Conservation (phyloP, 1,284 basidiomycete species). For the Neolentinus lepideus region DNA sequence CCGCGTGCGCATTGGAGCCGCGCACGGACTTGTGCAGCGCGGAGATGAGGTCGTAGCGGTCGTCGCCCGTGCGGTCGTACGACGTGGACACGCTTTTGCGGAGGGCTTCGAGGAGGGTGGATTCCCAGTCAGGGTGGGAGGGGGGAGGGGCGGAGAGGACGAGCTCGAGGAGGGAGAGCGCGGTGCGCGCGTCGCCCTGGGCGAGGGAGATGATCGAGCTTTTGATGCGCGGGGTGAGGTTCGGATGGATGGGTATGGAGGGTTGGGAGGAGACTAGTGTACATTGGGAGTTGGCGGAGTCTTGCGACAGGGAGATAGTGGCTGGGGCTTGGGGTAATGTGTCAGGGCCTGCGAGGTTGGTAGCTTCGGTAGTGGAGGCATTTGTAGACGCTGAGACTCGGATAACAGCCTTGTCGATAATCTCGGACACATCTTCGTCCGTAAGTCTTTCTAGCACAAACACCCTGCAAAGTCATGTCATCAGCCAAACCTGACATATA, state of each 20-base stretch:
- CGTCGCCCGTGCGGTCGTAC: slow-evolving; percentile 74
- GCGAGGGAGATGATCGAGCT: slow-evolving; percentile 50
- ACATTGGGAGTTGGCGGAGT: slow-evolving; percentile 6
- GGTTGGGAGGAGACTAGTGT: slow-evolving; percentile 12
- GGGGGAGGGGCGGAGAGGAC: slow-evolving; percentile 35
- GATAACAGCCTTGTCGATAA: slow-evolving; percentile 45
- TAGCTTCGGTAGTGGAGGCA: too few relatives aligned
- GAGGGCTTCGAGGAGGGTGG: slow-evolving; percentile 39
- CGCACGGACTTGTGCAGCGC: slow-evolving; percentile 85
- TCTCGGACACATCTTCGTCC: slow-evolving; percentile 45
- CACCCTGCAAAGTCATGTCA: slow-evolving; percentile 33
- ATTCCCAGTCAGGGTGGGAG: slow-evolving; percentile 23
- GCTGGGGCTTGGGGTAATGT: too few relatives aligned
- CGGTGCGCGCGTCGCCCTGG: slow-evolving; percentile 65
- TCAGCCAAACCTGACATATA: too few relatives aligned
- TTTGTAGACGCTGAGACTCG: slow-evolving; percentile 21
- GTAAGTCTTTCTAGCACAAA: slow-evolving; percentile 58
- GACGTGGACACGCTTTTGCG: slow-evolving; percentile 49
- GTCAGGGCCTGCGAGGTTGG: too few relatives aligned
- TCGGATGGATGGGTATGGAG: slow-evolving; percentile 28
- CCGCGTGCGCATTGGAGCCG: slow-evolving; percentile 74
- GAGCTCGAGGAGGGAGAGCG: slow-evolving; percentile 61
- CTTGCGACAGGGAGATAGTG: slow-evolving; percentile 11
- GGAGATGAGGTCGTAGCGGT: slow-evolving; percentile 82
- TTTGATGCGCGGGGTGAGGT: slow-evolving; percentile 41